phyloP scores from a whole-genome alignment of 768 basidiomycete genomes.

The Naematelia encephala region DNA sequence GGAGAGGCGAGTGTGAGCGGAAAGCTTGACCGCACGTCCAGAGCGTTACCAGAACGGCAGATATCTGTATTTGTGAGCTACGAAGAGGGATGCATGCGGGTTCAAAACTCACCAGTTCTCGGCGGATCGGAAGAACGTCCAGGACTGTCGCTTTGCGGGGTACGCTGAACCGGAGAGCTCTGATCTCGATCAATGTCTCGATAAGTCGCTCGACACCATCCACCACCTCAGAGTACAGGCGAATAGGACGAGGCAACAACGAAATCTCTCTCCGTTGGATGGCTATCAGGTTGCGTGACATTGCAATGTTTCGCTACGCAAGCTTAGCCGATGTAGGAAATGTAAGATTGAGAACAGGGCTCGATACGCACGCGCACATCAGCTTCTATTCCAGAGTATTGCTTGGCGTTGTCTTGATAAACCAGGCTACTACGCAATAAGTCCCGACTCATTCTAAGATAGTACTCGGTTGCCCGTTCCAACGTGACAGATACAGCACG shows the following conservation, averaged over 20 bases:
- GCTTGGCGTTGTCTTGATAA: constrained; percentile 28
- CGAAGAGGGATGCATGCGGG: too few relatives aligned
- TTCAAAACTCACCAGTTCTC: constrained; percentile 37
- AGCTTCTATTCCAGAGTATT: constrained; percentile 36
- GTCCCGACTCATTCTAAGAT: constrained; percentile 43
- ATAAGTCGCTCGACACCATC: constrained; percentile 31
- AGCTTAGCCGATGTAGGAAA: constrained; percentile 1
- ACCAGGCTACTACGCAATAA: constrained; percentile 42
- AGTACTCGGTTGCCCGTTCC: constrained; percentile 41
- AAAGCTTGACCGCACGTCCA: constrained; percentile 48
- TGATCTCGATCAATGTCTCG: constrained; percentile 40
- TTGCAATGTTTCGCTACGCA: constrained; percentile 25
- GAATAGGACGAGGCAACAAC: constrained; percentile 45
- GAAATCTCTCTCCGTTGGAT: constrained; percentile 48
- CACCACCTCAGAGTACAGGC: constrained; percentile 40
- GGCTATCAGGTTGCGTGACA: constrained; percentile 32
- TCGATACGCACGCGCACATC: constrained; percentile 14
- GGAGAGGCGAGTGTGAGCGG: constrained; percentile 45
- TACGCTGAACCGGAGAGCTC: constrained; percentile 40
- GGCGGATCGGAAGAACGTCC: constrained; percentile 46
- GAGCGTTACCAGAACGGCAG: constrained; percentile 43
- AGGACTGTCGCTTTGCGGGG: constrained; percentile 47
- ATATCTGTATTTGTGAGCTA: constrained; percentile 23
- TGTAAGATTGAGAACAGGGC: not conserved
- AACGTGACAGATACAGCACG: constrained; percentile 33